A percentile compares a stretch with the other conserved stretches of the same genome.
These are phyloP conservation scores for Jacaranda copaia DNA, from an alignment of 257 asterid species.

Conservation along the genomic window DNA sequence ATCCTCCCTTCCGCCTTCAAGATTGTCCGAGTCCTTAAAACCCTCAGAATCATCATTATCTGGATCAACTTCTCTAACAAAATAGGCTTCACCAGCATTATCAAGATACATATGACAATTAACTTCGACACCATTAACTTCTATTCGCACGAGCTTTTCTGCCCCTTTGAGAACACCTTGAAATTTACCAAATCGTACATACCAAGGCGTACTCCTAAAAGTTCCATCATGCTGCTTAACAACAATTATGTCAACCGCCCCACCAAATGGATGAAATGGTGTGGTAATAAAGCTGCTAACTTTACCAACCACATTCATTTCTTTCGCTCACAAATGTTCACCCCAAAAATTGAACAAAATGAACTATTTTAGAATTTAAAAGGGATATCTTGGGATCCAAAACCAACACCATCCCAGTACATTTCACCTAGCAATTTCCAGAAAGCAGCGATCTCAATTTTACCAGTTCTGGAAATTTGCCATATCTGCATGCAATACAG, in stretches of 20 bases:
- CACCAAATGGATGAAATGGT: constrained; percentile 96
- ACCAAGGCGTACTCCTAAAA: constrained; percentile 91
- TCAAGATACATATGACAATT: constrained; percentile 86
- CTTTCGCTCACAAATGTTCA: constrained; percentile 38
- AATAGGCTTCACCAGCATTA: constrained; percentile 91
- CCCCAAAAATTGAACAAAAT: constrained; percentile 14
- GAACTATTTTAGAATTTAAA: constrained; percentile 23
- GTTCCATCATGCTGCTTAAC: constrained; percentile 86
- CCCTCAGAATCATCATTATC: constrained; percentile 51
- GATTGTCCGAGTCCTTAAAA: constrained; percentile 48
- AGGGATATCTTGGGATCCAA: constrained; percentile 32
- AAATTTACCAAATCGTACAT: constrained; percentile 90
- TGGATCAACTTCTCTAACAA: constrained; percentile 65
- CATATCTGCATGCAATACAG: constrained; percentile 63
- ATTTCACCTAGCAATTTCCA: constrained; percentile 22
- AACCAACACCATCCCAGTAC: constrained; percentile 32
- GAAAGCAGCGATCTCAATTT: constrained; percentile 24
- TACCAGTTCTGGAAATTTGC: constrained; percentile 40
- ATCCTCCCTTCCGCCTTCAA: constrained; percentile 43
- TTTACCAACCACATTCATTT: constrained; percentile 87
- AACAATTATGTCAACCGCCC: constrained; percentile 86
- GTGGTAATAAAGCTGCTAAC: constrained; percentile 81
- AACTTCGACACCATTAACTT: constrained; percentile 85
- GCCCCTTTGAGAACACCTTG: constrained; percentile 93
- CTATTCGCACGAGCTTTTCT: constrained; percentile 79